Evolutionary conservation across 345 rosid species (phyloP).

Genomic region (Salix brachista): DNA sequence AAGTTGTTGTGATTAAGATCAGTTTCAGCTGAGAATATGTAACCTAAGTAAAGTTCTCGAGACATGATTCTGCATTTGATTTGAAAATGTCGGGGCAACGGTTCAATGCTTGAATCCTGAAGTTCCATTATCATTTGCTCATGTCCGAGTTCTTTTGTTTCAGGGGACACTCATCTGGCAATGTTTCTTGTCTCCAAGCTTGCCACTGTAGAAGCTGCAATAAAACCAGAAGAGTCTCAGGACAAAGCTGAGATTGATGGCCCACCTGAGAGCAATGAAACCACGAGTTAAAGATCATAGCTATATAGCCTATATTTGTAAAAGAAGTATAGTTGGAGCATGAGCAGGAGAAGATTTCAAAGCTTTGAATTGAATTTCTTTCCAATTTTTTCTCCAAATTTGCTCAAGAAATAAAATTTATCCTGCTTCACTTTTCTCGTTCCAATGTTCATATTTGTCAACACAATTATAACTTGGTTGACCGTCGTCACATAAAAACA

Average conservation of each 20-base stretch:
- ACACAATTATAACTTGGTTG: too few relatives aligned
- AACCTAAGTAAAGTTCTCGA: not conserved
- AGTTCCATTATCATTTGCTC: not conserved
- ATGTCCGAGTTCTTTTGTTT: not conserved
- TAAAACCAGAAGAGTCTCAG: conserved; percentile 29
- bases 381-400: not conserved
- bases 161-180: conserved; percentile 79
- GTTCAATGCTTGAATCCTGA: not conserved
- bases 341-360: not conserved
- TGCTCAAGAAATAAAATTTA: too few relatives aligned
- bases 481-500: too few relatives aligned
- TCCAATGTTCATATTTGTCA: too few relatives aligned
- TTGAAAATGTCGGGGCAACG: not conserved
- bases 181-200: conserved; percentile 65
- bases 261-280: conserved; percentile 10
- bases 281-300: conserved; percentile 5
- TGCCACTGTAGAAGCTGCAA: conserved; percentile 32
- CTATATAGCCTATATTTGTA: not conserved
- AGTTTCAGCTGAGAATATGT: too few relatives aligned
- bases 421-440: too few relatives aligned
- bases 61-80: not conserved
- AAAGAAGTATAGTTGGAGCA: not conserved
- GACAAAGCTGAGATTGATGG: conserved; percentile 24
- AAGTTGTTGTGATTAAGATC: too few relatives aligned
- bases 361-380: not conserved